Conservation (phyloP, 192 early-diverging fungal genomes). For the Neocallimastix lanati region DNA sequence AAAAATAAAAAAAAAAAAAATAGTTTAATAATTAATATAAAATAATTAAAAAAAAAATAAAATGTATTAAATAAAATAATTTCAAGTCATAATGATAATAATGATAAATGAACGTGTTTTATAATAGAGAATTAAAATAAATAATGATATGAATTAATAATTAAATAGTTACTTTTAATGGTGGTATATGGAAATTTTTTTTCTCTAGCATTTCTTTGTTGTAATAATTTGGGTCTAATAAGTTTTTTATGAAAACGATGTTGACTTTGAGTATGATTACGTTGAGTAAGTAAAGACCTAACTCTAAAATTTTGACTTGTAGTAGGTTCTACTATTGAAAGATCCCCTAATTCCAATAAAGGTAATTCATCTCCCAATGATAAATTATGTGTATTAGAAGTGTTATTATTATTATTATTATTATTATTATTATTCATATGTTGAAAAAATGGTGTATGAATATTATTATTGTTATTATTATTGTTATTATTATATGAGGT, state of each 20-base stretch:
- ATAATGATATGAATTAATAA: too few species aligned
- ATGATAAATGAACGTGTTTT: too few species aligned
- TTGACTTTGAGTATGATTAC: neutral
- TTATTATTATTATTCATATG: neutral
- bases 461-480: neutral
- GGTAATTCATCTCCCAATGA: neutral
- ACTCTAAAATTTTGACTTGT: neutral
- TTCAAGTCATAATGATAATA: too few species aligned
- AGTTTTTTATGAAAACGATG: neutral
- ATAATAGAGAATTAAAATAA: too few species aligned
- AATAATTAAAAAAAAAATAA: too few species aligned
- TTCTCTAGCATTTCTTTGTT: neutral
- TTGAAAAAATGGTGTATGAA: too few species aligned
- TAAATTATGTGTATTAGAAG: neutral
- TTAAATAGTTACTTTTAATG: neutral
- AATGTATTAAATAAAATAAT: too few species aligned
- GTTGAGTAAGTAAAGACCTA: neutral
- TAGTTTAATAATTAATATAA: too few species aligned
- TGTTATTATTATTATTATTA: neutral
- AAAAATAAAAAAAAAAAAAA: too few species aligned
- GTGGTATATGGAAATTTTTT: neutral
- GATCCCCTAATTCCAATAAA: neutral
- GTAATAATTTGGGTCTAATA: neutral
- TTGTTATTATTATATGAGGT: neutral
- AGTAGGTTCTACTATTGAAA: neutral